Base-by-base conservation (phyloP, 768 basidiomycete species). In the Russula emetica region DNA sequence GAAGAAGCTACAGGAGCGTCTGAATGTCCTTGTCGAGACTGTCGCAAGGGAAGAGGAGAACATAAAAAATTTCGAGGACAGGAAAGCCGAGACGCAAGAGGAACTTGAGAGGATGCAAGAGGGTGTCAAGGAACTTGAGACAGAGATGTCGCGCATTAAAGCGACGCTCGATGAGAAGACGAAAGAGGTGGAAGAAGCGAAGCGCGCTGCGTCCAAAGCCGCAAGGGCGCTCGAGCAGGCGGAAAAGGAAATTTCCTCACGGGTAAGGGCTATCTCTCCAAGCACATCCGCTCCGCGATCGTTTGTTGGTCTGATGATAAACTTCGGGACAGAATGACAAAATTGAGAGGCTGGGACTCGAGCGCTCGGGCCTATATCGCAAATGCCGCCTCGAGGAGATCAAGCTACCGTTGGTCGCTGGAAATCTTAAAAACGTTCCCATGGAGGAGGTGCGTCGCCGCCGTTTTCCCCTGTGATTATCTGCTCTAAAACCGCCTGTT, bases 321-420 rank as follows among this genome's bases (percentile, higher is more conserved):
- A 60, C 4, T 42, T 20, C 13, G 16, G 13, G 9, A 30, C 65
- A 88, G 87, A 90, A 90, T 69, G 95, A 96, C 72, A 90, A 94
- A 70, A 97, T 97, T 63, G 92, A 94, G 74, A 92, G 91, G 71
- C 76, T 89, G 30, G 87, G 86, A 0, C 79, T 92, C 52, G 95
- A 98, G 71, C 81, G 96, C 26, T 91, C 93, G 26, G 79, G 87
- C 0, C 82, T 91, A 52, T 98, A 98, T 72, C 84, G 95, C 18
- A 92, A 91, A 71, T 98, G 96, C 75, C 84, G 94, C 66, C 79
- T 99, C 50, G 97, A 99, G 66, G 94, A 97, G 70, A 88, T 98
- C 68, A 82, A 82, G 63, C 74, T 99, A 20, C 94, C 96, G 0
- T 77, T 98, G 14, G 69, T 80, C 16, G 73, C 81, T 60, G 97